These are phyloP conservation scores for Plantago rigida DNA, from an alignment of 305 asterid species.

Conservation along the genomic window DNA sequence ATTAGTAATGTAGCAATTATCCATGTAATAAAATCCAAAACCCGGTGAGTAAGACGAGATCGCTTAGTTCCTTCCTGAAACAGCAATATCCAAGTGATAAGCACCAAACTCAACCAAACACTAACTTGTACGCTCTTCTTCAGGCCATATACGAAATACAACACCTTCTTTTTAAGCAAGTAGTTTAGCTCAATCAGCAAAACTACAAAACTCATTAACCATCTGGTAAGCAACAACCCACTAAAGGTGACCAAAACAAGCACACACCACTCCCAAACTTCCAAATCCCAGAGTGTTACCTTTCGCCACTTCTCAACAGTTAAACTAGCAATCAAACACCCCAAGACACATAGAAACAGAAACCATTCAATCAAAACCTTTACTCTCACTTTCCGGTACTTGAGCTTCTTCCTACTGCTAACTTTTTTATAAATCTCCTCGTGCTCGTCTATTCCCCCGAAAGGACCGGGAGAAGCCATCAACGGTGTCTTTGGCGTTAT, in stretches of 20 bases:
- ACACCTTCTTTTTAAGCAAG: conserved; percentile 56
- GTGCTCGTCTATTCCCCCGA: conserved; percentile 48
- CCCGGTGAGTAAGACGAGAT: conserved; percentile 27
- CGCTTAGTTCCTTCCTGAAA: conserved; percentile 39
- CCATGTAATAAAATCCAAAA: conserved; percentile 56
- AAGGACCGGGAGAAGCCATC: conserved; percentile 39
- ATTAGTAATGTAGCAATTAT: conserved; percentile 50
- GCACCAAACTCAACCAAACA: conserved; percentile 58
- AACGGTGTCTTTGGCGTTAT: conserved; percentile 45
- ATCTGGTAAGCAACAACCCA: conserved; percentile 54
- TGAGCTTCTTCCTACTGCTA: conserved; percentile 43
- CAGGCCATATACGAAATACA: conserved; percentile 61
- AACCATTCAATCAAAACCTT: conserved; percentile 60
- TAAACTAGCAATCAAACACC: conserved; percentile 46
- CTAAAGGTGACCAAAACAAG: conserved; percentile 64
- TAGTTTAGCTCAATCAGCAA: conserved; percentile 63
- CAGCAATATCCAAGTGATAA: conserved; percentile 50
- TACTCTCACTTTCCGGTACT: conserved; percentile 44
- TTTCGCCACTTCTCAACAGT: conserved; percentile 34
- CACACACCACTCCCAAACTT: conserved; percentile 56
- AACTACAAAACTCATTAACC: conserved; percentile 55
- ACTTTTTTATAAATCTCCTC: conserved; percentile 72
- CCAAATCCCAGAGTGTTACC: conserved; percentile 45
- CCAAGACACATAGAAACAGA: conserved; percentile 47
- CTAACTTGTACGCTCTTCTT: conserved; percentile 55